Conservation (phyloP, 2,329 filamentous ascomycete genomes). For the Parascedosporium putredinis region DNA sequence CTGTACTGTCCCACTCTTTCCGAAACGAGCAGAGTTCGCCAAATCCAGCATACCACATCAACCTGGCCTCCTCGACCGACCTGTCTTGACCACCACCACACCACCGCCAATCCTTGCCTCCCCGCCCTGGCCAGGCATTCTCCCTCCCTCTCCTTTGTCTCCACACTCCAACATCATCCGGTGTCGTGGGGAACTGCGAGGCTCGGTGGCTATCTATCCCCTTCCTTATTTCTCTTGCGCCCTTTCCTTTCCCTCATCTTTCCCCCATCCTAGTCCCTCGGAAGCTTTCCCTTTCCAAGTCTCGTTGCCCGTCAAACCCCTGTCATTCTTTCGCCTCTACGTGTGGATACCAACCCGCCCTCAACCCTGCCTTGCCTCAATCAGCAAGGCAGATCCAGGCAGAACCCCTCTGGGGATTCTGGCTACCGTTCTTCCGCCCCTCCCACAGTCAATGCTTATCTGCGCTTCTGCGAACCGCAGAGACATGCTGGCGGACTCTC, state of each 20-base stretch:
- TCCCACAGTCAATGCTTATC: background rate
- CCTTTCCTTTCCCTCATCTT: background rate
- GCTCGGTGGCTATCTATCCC: background rate
- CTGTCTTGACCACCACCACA: background rate
- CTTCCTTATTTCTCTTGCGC: background rate
- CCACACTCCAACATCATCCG: background rate
- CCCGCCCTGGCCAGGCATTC: background rate
- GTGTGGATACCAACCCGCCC: background rate
- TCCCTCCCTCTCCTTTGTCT: background rate
- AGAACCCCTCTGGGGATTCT: background rate
- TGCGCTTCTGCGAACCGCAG: slow-evolving; percentile 2
- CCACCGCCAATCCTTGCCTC: background rate
- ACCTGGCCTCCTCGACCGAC: slow-evolving; percentile 2
- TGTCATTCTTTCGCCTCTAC: slow-evolving; percentile 6
- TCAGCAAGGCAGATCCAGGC: background rate
- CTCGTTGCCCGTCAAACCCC: background rate
- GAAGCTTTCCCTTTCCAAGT: background rate
- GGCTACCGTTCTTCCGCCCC: background rate
- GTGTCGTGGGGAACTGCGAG: background rate
- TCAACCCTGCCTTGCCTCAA: background rate
- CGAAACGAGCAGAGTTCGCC: slow-evolving; percentile 6
- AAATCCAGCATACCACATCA: slow-evolving; percentile 7
- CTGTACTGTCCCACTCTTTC: slow-evolving; percentile 4
- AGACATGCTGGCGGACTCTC: background rate
- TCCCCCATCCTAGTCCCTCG: too few relatives aligned